Evolutionary conservation across 2,329 filamentous ascomycete species (phyloP).

Genomic region (Coniochaeta sp.): DNA sequence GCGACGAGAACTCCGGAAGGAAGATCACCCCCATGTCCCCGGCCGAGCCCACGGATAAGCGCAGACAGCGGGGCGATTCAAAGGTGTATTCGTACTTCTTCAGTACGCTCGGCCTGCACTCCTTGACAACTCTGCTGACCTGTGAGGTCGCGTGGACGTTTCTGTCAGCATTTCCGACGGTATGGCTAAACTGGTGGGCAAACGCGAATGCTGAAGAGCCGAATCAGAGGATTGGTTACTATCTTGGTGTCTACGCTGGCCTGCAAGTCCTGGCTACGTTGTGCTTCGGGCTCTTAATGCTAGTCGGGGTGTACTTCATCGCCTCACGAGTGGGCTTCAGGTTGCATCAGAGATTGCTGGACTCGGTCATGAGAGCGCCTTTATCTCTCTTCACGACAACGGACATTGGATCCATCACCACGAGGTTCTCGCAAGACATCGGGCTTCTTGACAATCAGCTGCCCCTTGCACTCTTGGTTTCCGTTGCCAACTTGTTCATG

Average conservation of each 20-base stretch:
- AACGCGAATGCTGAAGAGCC: not conserved
- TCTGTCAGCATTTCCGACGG: not conserved
- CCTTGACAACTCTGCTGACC: conserved; percentile 1
- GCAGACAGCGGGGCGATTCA: not conserved
- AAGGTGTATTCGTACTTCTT: conserved; percentile 7
- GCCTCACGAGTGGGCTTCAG: not conserved
- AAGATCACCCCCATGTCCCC: not conserved
- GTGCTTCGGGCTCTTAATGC: not conserved
- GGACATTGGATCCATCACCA: conserved; percentile 5
- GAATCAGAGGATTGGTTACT: conserved; percentile 3
- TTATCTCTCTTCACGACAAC: not conserved
- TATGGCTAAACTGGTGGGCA: conserved; percentile 7
- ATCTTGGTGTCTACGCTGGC: conserved; percentile 6
- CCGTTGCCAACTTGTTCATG: not conserved
- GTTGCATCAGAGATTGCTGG: not conserved
- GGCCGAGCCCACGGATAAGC: not conserved
- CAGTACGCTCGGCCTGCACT: conserved; percentile 1
- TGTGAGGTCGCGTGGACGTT: not conserved
- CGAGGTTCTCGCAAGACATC: conserved; percentile 7
- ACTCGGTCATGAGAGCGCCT: not conserved
- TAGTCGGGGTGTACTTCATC: not conserved
- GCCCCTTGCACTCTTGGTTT: conserved; percentile 1
- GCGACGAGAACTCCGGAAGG: not conserved
- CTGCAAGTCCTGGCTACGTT: conserved; percentile 4
- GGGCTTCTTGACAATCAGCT: conserved; percentile 6